These are phyloP conservation scores for Phaeosphaeriaceae sp. DNA, from an alignment of 2,329 filamentous ascomycete genomes.

Conservation along the genomic window DNA sequence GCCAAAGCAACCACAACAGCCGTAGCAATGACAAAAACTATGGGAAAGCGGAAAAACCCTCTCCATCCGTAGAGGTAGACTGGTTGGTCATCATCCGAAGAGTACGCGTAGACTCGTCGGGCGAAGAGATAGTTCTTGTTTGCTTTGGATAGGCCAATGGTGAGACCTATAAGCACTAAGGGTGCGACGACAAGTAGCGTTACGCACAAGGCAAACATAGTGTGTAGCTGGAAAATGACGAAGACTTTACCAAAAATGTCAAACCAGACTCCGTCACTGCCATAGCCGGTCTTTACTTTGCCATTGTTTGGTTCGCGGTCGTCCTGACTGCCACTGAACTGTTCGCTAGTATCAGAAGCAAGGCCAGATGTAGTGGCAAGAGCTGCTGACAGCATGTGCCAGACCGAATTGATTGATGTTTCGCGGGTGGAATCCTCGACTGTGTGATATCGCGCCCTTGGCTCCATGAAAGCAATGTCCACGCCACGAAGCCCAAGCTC, in stretches of 20 bases:
- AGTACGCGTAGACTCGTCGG: conserved; percentile 66
- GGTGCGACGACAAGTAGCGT: conserved; percentile 82
- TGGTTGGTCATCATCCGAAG: conserved; percentile 63
- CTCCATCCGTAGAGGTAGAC: conserved; percentile 75
- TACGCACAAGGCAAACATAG: conserved; percentile 86
- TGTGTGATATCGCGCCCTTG: conserved; percentile 87
- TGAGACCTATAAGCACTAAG: conserved; percentile 71
- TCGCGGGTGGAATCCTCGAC: conserved; percentile 84
- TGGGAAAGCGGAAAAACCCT: conserved; percentile 83
- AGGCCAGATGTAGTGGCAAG: conserved; percentile 76
- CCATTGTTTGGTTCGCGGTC: conserved; percentile 58
- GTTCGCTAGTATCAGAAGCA: conserved; percentile 69
- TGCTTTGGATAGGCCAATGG: conserved; percentile 69
- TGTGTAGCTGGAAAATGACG: conserved; percentile 78
- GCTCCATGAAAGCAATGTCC: conserved; percentile 90
- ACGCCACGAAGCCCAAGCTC: conserved; percentile 82
- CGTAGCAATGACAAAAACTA: conserved; percentile 72
- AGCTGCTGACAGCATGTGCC: conserved; percentile 93
- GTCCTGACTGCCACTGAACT: conserved; percentile 69
- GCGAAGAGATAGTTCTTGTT: conserved; percentile 93
- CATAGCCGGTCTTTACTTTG: conserved; percentile 70
- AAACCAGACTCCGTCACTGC: conserved; percentile 84
- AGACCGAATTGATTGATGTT: conserved; percentile 73
- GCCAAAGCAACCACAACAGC: conserved; percentile 74
- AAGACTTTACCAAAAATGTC: conserved; percentile 84